phyloP scores from a whole-genome alignment of 2,329 filamentous ascomycete species.

The Aureobasidium subglaciale region DNA sequence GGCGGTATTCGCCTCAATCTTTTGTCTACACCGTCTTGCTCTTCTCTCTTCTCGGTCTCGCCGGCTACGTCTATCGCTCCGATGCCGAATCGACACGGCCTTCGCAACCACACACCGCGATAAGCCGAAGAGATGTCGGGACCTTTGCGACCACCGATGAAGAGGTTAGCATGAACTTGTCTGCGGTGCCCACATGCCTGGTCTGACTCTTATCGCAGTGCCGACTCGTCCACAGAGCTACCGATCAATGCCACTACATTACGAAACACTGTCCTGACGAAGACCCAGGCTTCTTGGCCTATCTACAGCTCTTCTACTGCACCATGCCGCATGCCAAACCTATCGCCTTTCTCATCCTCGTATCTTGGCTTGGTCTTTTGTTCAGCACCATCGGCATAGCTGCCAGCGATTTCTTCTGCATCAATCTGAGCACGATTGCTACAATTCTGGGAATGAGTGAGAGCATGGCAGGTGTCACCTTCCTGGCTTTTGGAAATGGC shows the following conservation, averaged over 20 bases:
- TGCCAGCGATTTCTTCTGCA: slow-evolving; percentile 95
- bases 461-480: slow-evolving; percentile 91
- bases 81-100: background rate
- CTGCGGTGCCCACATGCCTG: background rate
- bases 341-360: slow-evolving; percentile 70
- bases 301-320: slow-evolving; percentile 90
- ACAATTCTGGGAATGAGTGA: slow-evolving; percentile 87
- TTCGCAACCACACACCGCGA: background rate
- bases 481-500: slow-evolving; percentile 93
- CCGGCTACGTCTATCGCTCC: slow-evolving; percentile 3
- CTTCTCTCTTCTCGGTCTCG: slow-evolving; percentile 15
- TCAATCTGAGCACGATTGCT: slow-evolving; percentile 91
- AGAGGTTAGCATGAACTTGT: slow-evolving; percentile 24
- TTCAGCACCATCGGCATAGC: slow-evolving; percentile 98
- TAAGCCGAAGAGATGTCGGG: background rate
- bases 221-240: slow-evolving; percentile 61
- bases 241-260: slow-evolving; percentile 83
- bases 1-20: slow-evolving; percentile 13
- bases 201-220: slow-evolving; percentile 46
- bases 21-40: slow-evolving; percentile 18
- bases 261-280: slow-evolving; percentile 76
- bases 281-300: slow-evolving; percentile 81
- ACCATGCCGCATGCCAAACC: slow-evolving; percentile 59
- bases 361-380: slow-evolving; percentile 77
- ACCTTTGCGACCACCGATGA: slow-evolving; percentile 25